A percentile compares a stretch with the other conserved stretches of the same genome.
phyloP scores from a whole-genome alignment of 1,284 basidiomycete species.

The Caloboletus inedulis region DNA sequence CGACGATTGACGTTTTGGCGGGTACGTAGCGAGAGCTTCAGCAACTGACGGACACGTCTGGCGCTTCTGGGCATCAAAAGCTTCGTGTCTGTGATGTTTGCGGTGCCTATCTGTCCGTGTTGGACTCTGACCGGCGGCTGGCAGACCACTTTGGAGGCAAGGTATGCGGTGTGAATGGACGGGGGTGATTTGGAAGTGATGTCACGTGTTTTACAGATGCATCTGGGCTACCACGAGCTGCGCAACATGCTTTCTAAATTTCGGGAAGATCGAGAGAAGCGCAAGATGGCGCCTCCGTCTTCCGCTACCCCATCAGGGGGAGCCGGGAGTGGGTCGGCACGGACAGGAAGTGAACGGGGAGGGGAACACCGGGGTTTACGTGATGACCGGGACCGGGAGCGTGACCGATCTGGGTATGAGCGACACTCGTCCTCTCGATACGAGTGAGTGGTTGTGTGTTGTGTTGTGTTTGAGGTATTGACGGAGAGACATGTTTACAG shows the following conservation, averaged over 20 bases:
- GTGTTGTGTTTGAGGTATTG: slow-evolving; percentile 4
- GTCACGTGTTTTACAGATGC: slow-evolving; percentile 69
- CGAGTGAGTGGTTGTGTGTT: slow-evolving; percentile 53
- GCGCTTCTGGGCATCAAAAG: slow-evolving; percentile 98
- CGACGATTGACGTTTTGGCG: slow-evolving; percentile 10
- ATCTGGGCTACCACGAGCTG: slow-evolving; percentile 96
- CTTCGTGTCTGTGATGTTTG: slow-evolving; percentile 99
- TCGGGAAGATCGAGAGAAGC: slow-evolving; percentile 83
- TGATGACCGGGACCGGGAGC: slow-evolving; percentile 62
- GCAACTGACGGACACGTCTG: slow-evolving; percentile 95
- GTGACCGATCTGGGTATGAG: slow-evolving; percentile 68
- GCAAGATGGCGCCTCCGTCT: slow-evolving; percentile 57
- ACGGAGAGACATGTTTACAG: slow-evolving; percentile 25
- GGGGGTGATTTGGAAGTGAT: slow-evolving; percentile 15
- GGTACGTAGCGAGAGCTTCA: slow-evolving; percentile 80
- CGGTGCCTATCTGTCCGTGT: slow-evolving; percentile 95
- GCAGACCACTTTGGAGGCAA: slow-evolving; percentile 99
- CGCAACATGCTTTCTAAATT: slow-evolving; percentile 91
- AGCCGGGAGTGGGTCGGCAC: slow-evolving; percentile 34
- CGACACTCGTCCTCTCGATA: slow-evolving; percentile 67
- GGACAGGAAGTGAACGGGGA: slow-evolving; percentile 38
- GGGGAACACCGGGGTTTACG: slow-evolving; percentile 55
- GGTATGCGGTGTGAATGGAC: slow-evolving; percentile 45
- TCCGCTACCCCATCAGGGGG: slow-evolving; percentile 27
- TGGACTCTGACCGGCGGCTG: slow-evolving; percentile 97